These are phyloP conservation scores for Alopecurus myosuroides DNA, from an alignment of 176 grass and related monocot species.

Conservation along the genomic window DNA sequence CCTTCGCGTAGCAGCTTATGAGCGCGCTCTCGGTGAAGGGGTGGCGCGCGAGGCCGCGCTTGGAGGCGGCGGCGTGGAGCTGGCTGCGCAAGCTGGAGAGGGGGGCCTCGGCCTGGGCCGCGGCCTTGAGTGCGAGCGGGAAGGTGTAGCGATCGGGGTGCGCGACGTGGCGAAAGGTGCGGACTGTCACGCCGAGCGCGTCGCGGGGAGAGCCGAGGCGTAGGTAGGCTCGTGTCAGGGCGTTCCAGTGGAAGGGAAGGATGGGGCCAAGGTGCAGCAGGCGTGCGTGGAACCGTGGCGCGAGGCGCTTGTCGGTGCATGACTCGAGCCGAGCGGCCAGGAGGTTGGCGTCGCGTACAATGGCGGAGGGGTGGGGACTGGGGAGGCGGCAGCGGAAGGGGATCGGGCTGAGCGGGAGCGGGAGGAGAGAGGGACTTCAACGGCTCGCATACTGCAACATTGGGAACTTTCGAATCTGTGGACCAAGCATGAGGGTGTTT, in stretches of 20 bases:
- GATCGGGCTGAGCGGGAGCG: too few relatives aligned
- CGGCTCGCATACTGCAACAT: too few relatives aligned
- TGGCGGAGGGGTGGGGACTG: too few relatives aligned
- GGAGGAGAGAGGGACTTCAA: too few relatives aligned
- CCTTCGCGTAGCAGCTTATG: constrained; percentile 24
- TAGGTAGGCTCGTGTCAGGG: constrained; percentile 35
- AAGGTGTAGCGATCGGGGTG: constrained; percentile 36
- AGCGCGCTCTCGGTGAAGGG: constrained; percentile 48
- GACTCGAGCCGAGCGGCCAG: too few relatives aligned
- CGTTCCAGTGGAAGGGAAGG: constrained; percentile 43
- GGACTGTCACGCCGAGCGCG: constrained; percentile 9
- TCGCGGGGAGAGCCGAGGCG: constrained; percentile 9
- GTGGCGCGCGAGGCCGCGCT: constrained; percentile 28
- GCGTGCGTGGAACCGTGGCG: constrained; percentile 24
- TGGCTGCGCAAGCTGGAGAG: constrained; percentile 2
- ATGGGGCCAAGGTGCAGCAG: constrained; percentile 33
- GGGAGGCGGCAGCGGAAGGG: too few relatives aligned
- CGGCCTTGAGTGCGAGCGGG: constrained; percentile 43
- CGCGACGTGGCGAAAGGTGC: constrained; percentile 1
- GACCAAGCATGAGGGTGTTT: too few relatives aligned
- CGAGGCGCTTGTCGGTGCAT: too few relatives aligned
- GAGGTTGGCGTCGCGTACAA: too few relatives aligned
- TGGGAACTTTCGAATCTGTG: too few relatives aligned
- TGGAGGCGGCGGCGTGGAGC: constrained; percentile 32
- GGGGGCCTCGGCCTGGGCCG: background rate